A percentile compares a stretch with the other conserved stretches of the same genome.
These are phyloP conservation scores for Glycyrrhiza uralensis DNA, from an alignment of 306 rosid genomes.

Conservation along the genomic window DNA sequence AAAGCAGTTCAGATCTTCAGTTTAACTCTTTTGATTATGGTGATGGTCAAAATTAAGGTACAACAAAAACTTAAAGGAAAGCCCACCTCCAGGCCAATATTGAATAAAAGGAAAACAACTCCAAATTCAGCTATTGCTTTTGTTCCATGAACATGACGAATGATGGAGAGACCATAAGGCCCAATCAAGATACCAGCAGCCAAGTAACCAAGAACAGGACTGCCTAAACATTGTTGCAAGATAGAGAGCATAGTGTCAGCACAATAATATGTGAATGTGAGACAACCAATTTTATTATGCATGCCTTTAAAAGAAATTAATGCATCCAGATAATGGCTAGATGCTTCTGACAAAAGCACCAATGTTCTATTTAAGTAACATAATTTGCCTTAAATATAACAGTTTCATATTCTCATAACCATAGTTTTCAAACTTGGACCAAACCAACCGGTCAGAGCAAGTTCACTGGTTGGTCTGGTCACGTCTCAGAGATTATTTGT, in stretches of 20 bases:
- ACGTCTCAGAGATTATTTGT: background rate
- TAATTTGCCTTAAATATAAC: background rate
- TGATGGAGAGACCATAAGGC: slow-evolving; percentile 97
- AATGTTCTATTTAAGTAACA: slow-evolving; percentile 3
- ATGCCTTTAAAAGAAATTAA: background rate
- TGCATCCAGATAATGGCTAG: background rate
- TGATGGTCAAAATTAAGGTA: slow-evolving; percentile 21
- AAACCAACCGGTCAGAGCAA: background rate
- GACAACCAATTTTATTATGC: slow-evolving; percentile 11
- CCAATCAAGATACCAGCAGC: slow-evolving; percentile 99
- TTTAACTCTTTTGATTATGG: slow-evolving; percentile 31
- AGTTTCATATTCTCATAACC: slow-evolving; percentile 10
- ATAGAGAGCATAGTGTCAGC: slow-evolving; percentile 33
- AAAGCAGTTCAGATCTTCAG: slow-evolving; percentile 37
- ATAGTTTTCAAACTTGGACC: background rate
- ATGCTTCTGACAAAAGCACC: slow-evolving; percentile 9
- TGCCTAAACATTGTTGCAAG: slow-evolving; percentile 60
- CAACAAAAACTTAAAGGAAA: slow-evolving; percentile 31
- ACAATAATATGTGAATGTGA: slow-evolving; percentile 22
- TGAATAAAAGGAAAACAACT: slow-evolving; percentile 95
- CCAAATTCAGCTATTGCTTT: slow-evolving; percentile 99
- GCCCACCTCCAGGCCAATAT: slow-evolving; percentile 96
- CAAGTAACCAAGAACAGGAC: slow-evolving; percentile 99
- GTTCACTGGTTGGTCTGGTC: background rate
- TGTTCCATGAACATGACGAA: slow-evolving; percentile 97